These are phyloP conservation scores for Cenchrus fungigraminus DNA, from an alignment of 176 grass and related monocot genomes.

Conservation along the genomic window DNA sequence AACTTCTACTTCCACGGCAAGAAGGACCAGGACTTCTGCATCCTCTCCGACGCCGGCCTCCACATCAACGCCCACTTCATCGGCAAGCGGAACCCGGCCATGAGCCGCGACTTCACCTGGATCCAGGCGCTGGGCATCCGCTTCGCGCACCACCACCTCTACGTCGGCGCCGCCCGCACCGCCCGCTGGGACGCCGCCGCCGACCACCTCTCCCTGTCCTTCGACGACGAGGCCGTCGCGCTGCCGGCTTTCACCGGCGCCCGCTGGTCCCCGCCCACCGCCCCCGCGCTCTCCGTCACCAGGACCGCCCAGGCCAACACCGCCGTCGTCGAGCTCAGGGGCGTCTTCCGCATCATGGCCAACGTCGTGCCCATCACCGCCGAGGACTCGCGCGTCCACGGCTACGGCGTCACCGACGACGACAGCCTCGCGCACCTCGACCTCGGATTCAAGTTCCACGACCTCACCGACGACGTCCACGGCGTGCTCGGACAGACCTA, in stretches of 20 bases:
- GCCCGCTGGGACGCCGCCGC: constrained; percentile 35
- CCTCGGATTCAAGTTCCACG: constrained; percentile 53
- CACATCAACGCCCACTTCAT: constrained; percentile 69
- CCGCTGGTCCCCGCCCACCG: background rate
- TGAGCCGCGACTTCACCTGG: constrained; percentile 69
- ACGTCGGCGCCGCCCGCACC: constrained; percentile 27
- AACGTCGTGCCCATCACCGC: constrained; percentile 46
- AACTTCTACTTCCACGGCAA: constrained; percentile 76
- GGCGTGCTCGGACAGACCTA: constrained; percentile 58
- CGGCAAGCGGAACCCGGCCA: constrained; percentile 51
- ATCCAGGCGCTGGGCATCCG: constrained; percentile 59
- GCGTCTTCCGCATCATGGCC: constrained; percentile 46
- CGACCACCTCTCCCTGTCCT: constrained; percentile 52
- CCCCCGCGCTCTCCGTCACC: constrained; percentile 21
- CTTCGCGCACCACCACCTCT: constrained; percentile 57
- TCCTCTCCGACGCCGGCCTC: constrained; percentile 48
- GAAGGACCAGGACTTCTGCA: constrained; percentile 63
- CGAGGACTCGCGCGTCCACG: constrained; percentile 34
- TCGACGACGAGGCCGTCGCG: constrained; percentile 45
- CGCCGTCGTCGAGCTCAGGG: constrained; percentile 44
- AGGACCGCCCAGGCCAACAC: constrained; percentile 16
- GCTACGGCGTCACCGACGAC: constrained; percentile 35
- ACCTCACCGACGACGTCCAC: constrained; percentile 45
- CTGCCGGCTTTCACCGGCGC: background rate
- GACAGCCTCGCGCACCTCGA: constrained; percentile 56